phyloP scores from a whole-genome alignment of 768 basidiomycete species.

The Boletus patriciae region DNA sequence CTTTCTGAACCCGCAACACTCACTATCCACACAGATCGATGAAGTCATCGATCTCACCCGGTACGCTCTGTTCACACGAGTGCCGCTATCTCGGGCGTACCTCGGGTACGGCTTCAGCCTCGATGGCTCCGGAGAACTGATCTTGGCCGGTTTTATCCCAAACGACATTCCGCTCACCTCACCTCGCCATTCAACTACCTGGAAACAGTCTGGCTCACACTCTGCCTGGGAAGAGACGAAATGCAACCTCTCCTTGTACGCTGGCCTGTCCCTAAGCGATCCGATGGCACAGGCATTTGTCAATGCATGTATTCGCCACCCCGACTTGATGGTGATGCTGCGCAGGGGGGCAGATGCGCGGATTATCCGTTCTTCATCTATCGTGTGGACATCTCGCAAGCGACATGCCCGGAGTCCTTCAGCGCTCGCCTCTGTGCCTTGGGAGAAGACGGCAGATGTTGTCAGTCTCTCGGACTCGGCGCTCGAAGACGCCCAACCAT shows the following conservation, averaged over 20 bases:
- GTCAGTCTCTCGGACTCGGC: slow-evolving; percentile 20
- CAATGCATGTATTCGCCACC: slow-evolving; percentile 32
- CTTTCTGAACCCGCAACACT: neutral
- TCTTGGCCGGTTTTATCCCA: slow-evolving; percentile 34
- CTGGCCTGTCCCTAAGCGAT: slow-evolving; percentile 29
- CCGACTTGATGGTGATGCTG: slow-evolving; percentile 33
- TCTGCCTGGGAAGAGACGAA: slow-evolving; percentile 31
- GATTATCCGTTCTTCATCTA: slow-evolving; percentile 25
- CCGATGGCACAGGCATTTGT: slow-evolving; percentile 31
- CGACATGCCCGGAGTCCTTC: slow-evolving; percentile 30
- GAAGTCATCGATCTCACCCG: slow-evolving; percentile 33
- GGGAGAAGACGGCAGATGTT: slow-evolving; percentile 24
- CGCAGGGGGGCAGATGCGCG: slow-evolving; percentile 31
- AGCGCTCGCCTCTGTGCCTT: slow-evolving; percentile 22
- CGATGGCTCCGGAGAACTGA: slow-evolving; percentile 27
- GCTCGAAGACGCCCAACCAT: slow-evolving; percentile 28
- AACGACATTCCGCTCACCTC: slow-evolving; percentile 23
- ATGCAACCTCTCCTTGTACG: slow-evolving; percentile 28
- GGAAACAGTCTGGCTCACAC: slow-evolving; percentile 10
- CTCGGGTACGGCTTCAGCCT: slow-evolving; percentile 25
- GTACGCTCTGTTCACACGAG: slow-evolving; percentile 24
- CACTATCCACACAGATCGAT: slow-evolving; percentile 25
- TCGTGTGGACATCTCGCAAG: slow-evolving; percentile 31
- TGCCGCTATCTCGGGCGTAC: slow-evolving; percentile 15
- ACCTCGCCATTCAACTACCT: slow-evolving; percentile 25